Evolutionary conservation across 1,284 basidiomycete species (phyloP), one percentile per base, ranked within the genome.

Genomic region (Cryptococcus floricola): DNA sequence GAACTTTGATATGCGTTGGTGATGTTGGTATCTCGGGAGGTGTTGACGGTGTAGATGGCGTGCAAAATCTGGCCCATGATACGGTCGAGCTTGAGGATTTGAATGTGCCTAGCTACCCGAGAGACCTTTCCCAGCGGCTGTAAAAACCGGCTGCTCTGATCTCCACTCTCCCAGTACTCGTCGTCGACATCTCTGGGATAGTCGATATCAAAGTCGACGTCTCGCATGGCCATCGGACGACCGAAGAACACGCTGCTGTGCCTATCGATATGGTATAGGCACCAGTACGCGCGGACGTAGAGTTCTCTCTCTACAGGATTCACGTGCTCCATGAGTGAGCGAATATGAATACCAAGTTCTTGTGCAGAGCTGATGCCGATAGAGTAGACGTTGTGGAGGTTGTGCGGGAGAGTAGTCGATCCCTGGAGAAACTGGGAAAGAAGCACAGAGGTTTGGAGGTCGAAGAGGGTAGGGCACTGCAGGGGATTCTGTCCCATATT

Each of bases 231-330:
- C 67, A 88, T 86, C 0, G 90, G 88, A 25, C 91, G 79, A 10
- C 91, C 91, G n/a, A 93, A 79, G 0, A 82, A 82, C 4, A 86
- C 81, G 63, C 88, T 88, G 53, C 84, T 80, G 54, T 81, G 73
- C 43, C 87, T 79, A 53, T 78, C 76, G 48, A 77, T 67, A 55
- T 76, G 72, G 57, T 73, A 71, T 27, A 74, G 56, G 49, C 68
- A 88, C 89, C 89, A 91, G 72, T 92, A 93, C 1, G 84, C 86
- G 4, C 89, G 82, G 61, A 86, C 88, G 81, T 85, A 87, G 18
- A 88, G 73, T 59, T 90, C 87, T 51, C 85, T 81, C 53, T 87
- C 79, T 60, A 60, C 73, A 62, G 69, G 68, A 63, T 67, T 58
- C 31, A 63, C 63, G 49, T 65, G 67, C 18, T 67, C 41, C 37